Base-by-base conservation (phyloP, 495 filamentous ascomycete species). In the Penicillium chermesinum region DNA sequence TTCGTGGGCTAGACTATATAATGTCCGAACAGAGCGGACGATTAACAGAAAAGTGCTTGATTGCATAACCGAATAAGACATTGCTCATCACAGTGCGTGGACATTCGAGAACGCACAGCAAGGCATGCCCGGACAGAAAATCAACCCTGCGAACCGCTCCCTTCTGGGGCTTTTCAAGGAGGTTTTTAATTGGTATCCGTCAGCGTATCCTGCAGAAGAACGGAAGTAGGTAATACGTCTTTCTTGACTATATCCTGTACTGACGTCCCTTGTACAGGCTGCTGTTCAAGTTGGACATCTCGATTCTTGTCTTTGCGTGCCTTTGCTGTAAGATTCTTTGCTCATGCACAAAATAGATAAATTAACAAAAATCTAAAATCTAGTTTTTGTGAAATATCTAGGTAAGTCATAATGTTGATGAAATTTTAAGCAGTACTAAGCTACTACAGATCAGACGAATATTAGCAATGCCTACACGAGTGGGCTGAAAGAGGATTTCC, bases 401-500 rank as follows among this genome's bases (percentile, higher is more conserved):
- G 63, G 61, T 66, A 55, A 0, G 22, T 35, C 2, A 19, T 7
- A 4, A 0, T 13, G 0, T 9, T 10, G 39, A 40, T 20, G 10
- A 7, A 21, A 13, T 8, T 13, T 18, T 37, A 25, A 38, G 17
- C 8, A 22, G 16, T 46, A 13, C 44, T 17, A 38, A 17, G 17
- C 17, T 7, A 2, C 9, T 39, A 12, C 27, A 66, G 73, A 74
- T 47, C 71, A 74, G 44, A 67, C 65, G 3, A 75, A 76, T 45
- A 71, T 76, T 45, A 68, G 55, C 56, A 77, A 74, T 66, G 74
- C 74, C 36, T 79, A 75, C 45, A 65, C 81, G 1, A 79, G 73
- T 18, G 78, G 78, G 1, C 77, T 82, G 62, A 81, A 83, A 44
- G 80, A 83, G 48, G 78, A 81, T 41, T 67, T 84, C 13, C 53